Conservation (phyloP, 2,329 filamentous ascomycete genomes). For the Didymella lethalis region DNA sequence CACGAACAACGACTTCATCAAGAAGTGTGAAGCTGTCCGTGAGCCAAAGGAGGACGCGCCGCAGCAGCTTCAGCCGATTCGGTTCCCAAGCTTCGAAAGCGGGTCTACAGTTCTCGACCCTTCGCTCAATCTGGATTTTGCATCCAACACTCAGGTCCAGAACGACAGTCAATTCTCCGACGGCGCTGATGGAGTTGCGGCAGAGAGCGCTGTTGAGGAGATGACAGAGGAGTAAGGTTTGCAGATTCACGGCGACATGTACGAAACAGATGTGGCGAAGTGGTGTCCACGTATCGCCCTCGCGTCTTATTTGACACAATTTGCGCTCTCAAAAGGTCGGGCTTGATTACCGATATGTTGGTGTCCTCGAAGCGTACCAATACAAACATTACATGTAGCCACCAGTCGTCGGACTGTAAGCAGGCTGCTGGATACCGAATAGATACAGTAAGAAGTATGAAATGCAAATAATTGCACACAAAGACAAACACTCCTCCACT, state of each 20-base stretch:
- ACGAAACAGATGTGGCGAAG: not conserved
- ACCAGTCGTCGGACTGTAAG: not conserved
- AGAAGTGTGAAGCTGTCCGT: constrained; percentile 7
- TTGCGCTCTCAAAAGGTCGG: not conserved
- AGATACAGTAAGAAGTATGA: not conserved
- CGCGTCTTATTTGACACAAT: not conserved
- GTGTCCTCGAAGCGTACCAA: not conserved
- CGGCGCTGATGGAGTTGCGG: not conserved
- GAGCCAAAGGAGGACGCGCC: not conserved
- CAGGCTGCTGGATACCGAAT: constrained; percentile 4
- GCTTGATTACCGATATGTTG: not conserved
- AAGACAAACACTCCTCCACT: not conserved
- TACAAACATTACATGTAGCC: not conserved
- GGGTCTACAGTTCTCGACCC: not conserved
- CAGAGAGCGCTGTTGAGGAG: not conserved
- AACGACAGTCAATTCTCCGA: not conserved
- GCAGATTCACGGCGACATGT: no score
- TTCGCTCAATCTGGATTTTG: not conserved
- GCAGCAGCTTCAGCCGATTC: constrained; percentile 1
- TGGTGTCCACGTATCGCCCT: not conserved
- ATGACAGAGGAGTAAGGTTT: not conserved
- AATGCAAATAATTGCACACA: not conserved
- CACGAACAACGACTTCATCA: not conserved
- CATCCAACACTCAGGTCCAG: no score
- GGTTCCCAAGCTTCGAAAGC: not conserved